Base-by-base conservation (phyloP, 2,329 filamentous ascomycete genomes). In the Fusarium proliferatum region DNA sequence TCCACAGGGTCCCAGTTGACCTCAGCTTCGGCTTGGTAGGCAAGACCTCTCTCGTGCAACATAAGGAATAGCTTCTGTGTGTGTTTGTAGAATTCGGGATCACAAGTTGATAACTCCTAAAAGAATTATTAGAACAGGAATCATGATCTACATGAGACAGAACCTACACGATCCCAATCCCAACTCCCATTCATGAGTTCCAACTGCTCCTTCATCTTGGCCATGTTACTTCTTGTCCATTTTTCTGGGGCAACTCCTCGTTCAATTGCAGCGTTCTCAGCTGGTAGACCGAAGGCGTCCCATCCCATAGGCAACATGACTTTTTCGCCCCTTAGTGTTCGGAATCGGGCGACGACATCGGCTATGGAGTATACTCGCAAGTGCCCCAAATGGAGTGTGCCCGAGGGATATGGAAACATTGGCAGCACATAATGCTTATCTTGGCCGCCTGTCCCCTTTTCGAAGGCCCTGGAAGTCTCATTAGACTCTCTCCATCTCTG, bases 351-450 rank as follows among this genome's bases (percentile, higher is more conserved):
- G 59, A 97, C 84, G 15, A 95, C 93, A 84, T 97, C 95, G 69
- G 94, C 94, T 73, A 97, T 96, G 42, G 94, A 94, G 84, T 97
- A 97, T 56, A 97, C 94, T 52, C 95, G 91, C 43, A 97, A 85
- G 81, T 97, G 95, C 19, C 95, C 95, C 69, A 97, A 90, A 81
- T 97, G 95, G 34, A 97, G 87, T 36, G 91, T 91, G 36, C 95
- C 95, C 0, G 95, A 97, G 2, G 95, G 95, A 80, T 97, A 97
- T 0, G 95, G 95, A 79, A 97, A 97, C 95, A 97, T 97, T 73
- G 95, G 92, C 61, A 97, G 86, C 70, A 97, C 90, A 80, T 96
- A 97, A 81, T 86, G 87, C 64, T 82, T 82, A 46, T 82, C 76
- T 41, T 81, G 71, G 61, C 67, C 52, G 38, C 72, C 76, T 69